Evolutionary conservation across 495 filamentous ascomycete genomes (phyloP).

Genomic region (Penicillium coffeae): DNA sequence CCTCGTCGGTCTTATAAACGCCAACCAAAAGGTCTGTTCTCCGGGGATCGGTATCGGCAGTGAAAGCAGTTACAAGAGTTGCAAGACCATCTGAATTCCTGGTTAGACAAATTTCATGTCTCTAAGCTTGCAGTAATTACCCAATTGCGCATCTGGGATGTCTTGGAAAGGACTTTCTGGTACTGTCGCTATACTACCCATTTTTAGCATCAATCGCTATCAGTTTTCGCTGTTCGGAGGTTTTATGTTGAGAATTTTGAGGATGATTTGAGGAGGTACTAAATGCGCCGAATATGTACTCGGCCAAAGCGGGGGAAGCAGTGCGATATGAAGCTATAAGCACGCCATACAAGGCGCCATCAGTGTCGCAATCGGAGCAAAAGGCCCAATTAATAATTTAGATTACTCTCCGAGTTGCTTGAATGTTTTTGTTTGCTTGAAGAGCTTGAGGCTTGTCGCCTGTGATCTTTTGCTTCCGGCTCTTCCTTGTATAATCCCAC

Average conservation of each 20-base stretch:
- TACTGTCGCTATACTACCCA: constrained; percentile 8
- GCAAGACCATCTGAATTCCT: neutral
- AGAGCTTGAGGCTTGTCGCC: too few relatives aligned
- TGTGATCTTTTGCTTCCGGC: too few relatives aligned
- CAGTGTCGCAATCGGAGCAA: constrained; percentile 3
- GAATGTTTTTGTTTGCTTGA: too few relatives aligned
- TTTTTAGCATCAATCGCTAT: too few relatives aligned
- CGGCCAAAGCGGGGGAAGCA: constrained; percentile 1
- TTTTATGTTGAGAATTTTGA: too few relatives aligned
- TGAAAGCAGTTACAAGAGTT: constrained; percentile 1
- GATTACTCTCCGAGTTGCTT: neutral
- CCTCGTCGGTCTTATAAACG: constrained; percentile 14
- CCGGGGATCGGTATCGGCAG: constrained; percentile 8
- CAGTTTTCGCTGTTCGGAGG: too few relatives aligned
- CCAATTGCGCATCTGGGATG: constrained; percentile 3
- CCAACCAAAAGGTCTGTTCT: constrained; percentile 15
- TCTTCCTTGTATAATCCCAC: too few relatives aligned
- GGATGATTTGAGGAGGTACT: too few relatives aligned
- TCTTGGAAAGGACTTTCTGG: constrained; percentile 6
- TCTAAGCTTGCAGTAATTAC: constrained; percentile 1
- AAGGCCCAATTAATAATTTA: neutral
- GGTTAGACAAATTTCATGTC: neutral
- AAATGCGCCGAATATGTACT: too few relatives aligned
- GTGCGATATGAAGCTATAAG: constrained; percentile 1
- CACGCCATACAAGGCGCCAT: constrained; percentile 11